Evolutionary conservation across 345 rosid genomes (phyloP), one percentile per base, ranked within the genome.

Genomic region (Bruguiera parviflora): DNA sequence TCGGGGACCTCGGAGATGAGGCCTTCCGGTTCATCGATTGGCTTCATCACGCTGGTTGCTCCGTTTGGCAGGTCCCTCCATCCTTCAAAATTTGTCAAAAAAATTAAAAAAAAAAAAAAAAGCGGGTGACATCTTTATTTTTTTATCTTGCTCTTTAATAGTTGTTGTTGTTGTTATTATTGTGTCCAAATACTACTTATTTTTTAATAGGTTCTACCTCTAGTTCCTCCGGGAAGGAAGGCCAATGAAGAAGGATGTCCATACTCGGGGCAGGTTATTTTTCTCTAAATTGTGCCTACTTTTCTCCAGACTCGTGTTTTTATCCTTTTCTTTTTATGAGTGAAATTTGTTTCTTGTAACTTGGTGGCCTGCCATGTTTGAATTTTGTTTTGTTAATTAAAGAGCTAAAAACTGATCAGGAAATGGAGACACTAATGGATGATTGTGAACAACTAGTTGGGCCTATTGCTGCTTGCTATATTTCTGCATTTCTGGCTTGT

Each of bases 1-100:
- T 91, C 28, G 98, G 98, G 37, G 98, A 91, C 79, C 82, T 94
- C 59, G 98, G 97, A 1, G 85, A 81, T 31, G 87, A 89, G 67
- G 88, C 89, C 27, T 86, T 91, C 58, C 82, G 84, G 4, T 94
- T 94, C 77, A 74, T 94, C 58, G 97, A 94, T 67, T 94, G 98
- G 98, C 93, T 94, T 22, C 91, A 83, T 63, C 77, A 74, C 47
- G 76, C 97, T 58, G 95, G 97, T 27, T 89, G 95, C 81, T 91
- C 96, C 58, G 78, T 94, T 68, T 94, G 98, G 98, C 98, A 94
- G 89, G 98, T 87, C 49, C 49, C 19, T 43, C 49, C 49, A 18
- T 43, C 49, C 19, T 43, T 13, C 4, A 43, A 43, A 43, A 43
- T 43, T 43, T 43, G 16, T 16, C 47, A 11, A 11, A 43, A 43